Evolutionary conservation across 495 filamentous ascomycete species (phyloP).

Genomic region (Recurvomyces mirabilis): DNA sequence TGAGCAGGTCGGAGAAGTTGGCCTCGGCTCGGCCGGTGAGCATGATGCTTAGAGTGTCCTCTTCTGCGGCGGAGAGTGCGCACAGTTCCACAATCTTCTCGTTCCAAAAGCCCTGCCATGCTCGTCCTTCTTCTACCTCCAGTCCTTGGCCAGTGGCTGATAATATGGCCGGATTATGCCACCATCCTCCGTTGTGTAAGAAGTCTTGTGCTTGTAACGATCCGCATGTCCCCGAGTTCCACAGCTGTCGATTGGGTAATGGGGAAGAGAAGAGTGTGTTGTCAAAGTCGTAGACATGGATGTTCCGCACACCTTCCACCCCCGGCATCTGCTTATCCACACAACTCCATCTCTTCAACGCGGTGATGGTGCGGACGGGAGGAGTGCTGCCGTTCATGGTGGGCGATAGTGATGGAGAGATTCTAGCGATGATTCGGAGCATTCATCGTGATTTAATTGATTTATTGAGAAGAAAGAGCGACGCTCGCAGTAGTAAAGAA

Average conservation of each 20-base stretch:
- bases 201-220: constrained; percentile 60
- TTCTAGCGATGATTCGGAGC: neutral
- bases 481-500: neutral
- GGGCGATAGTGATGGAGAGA: neutral
- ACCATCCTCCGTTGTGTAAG: constrained; percentile 88
- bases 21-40: constrained; percentile 77
- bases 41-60: constrained; percentile 75
- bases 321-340: constrained; percentile 62
- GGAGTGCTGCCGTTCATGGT: constrained; percentile 7
- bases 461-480: neutral
- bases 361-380: constrained; percentile 56
- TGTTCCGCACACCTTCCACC: constrained; percentile 55
- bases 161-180: constrained; percentile 84
- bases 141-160: constrained; percentile 75
- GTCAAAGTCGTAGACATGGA: constrained; percentile 98
- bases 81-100: constrained; percentile 76
- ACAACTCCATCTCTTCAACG: constrained; percentile 72
- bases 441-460: neutral
- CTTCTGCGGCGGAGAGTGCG: constrained; percentile 69
- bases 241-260: constrained; percentile 78
- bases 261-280: constrained; percentile 94
- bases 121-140: constrained; percentile 69
- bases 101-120: constrained; percentile 97
- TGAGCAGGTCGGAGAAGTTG: constrained; percentile 66
- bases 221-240: constrained; percentile 65